These are phyloP conservation scores for Knufia petricola DNA, from an alignment of 2,329 filamentous ascomycete genomes.

Conservation along the genomic window DNA sequence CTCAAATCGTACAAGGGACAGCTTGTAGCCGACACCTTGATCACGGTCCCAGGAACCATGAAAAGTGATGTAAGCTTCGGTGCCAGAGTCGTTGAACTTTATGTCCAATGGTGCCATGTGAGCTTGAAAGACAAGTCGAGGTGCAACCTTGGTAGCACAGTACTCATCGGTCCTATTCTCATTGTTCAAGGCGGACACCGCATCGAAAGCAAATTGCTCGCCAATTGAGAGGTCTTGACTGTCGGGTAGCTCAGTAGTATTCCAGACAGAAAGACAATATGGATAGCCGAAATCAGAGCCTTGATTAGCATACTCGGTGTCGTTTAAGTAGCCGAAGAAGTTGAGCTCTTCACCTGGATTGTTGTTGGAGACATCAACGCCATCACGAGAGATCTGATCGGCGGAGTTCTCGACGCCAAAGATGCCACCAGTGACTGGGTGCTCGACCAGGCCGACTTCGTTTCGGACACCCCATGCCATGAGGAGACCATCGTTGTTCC, in stretches of 20 bases:
- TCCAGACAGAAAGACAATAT: slow-evolving; percentile 58
- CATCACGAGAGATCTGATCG: slow-evolving; percentile 51
- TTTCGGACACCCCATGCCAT: slow-evolving; percentile 63
- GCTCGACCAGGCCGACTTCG: slow-evolving; percentile 56
- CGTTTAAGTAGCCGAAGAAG: slow-evolving; percentile 54
- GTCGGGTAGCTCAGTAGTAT: slow-evolving; percentile 41
- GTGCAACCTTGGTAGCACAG: slow-evolving; percentile 35
- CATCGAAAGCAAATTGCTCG: slow-evolving; percentile 40
- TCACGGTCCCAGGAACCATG: slow-evolving; percentile 59
- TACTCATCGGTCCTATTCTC: slow-evolving; percentile 36
- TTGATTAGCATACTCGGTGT: slow-evolving; percentile 33
- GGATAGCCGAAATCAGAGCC: slow-evolving; percentile 59
- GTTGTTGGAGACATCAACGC: slow-evolving; percentile 53
- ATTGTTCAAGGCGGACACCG: slow-evolving; percentile 32
- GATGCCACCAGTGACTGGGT: slow-evolving; percentile 39
- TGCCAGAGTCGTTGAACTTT: slow-evolving; percentile 52
- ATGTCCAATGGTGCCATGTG: slow-evolving; percentile 66
- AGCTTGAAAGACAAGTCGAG: slow-evolving; percentile 51
- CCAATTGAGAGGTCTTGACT: slow-evolving; percentile 37
- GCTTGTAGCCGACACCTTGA: slow-evolving; percentile 42
- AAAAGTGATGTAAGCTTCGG: slow-evolving; percentile 56
- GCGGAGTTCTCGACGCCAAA: slow-evolving; percentile 60
- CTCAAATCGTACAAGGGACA: slow-evolving; percentile 39
- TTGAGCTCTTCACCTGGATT: slow-evolving; percentile 70
- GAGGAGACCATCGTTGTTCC: slow-evolving; percentile 42